Percentiles rank a stretch among this genome's conserved stretches.
These are phyloP conservation scores for Avena eriantha DNA, from an alignment of 176 grass and related monocot species.

Conservation along the genomic window DNA sequence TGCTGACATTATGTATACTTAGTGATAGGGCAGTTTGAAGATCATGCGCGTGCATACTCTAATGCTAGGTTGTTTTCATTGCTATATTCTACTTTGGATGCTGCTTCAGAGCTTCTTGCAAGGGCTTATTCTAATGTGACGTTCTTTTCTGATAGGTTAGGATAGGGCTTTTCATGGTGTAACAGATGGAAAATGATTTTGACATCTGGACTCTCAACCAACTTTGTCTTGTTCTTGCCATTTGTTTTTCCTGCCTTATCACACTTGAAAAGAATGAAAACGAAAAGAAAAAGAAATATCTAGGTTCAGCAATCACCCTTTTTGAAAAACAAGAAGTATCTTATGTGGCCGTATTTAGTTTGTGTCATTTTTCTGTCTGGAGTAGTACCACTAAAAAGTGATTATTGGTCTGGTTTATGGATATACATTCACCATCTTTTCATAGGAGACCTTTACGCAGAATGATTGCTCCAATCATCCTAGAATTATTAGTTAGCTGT, in stretches of 20 bases:
- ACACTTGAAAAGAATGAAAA: conserved; percentile 3
- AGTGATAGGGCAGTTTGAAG: conserved; percentile 37
- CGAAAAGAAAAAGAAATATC: not conserved
- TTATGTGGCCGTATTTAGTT: conserved; percentile 18
- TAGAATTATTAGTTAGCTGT: conserved; percentile 29
- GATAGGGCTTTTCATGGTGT: conserved; percentile 2
- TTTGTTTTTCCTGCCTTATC: conserved; percentile 16
- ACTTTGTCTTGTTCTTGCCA: not conserved
- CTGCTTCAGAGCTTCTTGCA: conserved; percentile 11
- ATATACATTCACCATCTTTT: conserved; percentile 10
- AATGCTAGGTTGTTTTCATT: conserved; percentile 20
- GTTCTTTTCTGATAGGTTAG: conserved; percentile 16
- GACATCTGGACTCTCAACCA: not conserved
- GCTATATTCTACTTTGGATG: conserved; percentile 36
- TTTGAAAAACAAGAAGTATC: conserved; percentile 15
- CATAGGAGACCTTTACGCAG: conserved; percentile 29
- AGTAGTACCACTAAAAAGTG: not conserved
- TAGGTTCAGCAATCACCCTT: not conserved
- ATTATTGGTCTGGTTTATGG: not conserved
- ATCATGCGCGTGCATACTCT: conserved; percentile 46
- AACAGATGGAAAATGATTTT: conserved; percentile 32
- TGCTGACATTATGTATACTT: conserved; percentile 22
- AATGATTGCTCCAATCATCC: conserved; percentile 52
- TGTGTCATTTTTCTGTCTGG: not conserved
- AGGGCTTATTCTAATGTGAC: conserved; percentile 24